Conservation (phyloP, 202 grass and related monocot species). For the Brachypodium distachyon region DNA sequence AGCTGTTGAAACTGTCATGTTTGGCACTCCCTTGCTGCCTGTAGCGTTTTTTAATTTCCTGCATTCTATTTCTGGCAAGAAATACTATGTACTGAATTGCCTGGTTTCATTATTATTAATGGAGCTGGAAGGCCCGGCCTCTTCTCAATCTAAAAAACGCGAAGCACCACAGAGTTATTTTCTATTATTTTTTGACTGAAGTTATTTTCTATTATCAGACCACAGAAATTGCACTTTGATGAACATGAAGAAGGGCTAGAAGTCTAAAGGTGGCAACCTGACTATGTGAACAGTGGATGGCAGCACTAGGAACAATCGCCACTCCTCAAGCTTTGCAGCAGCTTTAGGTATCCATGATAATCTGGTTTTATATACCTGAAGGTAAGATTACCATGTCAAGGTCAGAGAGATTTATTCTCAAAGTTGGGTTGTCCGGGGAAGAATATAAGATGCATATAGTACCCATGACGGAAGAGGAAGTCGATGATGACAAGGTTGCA, state of each 20-base stretch:
- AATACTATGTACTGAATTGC: too few relatives aligned
- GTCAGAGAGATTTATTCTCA: not conserved
- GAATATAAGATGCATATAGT: not conserved
- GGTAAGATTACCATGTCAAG: not conserved
- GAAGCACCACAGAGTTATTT: too few relatives aligned
- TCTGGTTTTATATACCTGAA: constrained; percentile 69
- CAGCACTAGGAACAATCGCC: constrained; percentile 68
- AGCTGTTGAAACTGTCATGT: too few relatives aligned
- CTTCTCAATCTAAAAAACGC: too few relatives aligned
- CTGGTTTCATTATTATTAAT: too few relatives aligned
- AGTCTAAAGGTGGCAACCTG: not conserved
- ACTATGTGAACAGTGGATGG: not conserved
- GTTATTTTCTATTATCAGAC: too few relatives aligned
- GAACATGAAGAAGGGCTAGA: not conserved
- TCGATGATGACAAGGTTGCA: constrained; percentile 77
- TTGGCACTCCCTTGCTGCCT: too few relatives aligned
- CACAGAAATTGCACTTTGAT: too few relatives aligned
- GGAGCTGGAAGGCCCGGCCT: too few relatives aligned
- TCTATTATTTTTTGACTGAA: too few relatives aligned
- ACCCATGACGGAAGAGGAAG: constrained; percentile 87
- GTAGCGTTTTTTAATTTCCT: too few relatives aligned
- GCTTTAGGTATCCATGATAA: constrained; percentile 55
- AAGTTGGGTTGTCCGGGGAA: not conserved
- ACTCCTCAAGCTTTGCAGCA: constrained; percentile 59
- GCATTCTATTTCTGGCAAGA: too few relatives aligned